Evolutionary conservation across 257 asterid species (phyloP), one percentile per base, ranked within the genome.

Genomic region (Catharanthus roseus): DNA sequence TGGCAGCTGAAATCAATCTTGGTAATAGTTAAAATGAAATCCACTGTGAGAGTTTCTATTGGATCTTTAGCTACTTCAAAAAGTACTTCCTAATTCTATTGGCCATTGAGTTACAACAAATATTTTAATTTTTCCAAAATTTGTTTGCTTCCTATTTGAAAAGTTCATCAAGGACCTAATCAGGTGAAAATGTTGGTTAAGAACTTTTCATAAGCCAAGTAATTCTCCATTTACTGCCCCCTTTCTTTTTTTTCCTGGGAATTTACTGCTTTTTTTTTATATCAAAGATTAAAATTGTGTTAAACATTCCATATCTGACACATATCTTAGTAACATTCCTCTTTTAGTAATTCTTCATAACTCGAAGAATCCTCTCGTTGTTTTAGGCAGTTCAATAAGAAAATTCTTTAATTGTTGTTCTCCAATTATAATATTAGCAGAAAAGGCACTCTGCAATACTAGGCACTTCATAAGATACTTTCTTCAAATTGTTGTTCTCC

Each of bases 221-320:
- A 65, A 6, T 39, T 66, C 13, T 28, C 12, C 9, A 29, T 5
- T 53, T 58, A 13, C 36, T 57, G 39, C 6, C 19, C n/a, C n/a
- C n/a, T n/a, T n/a, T n/a, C n/a, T n/a, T n/a, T n/a, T n/a, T n/a
- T n/a, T n/a, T n/a, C n/a, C n/a, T n/a, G n/a, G n/a, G n/a, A n/a
- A n/a, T n/a, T n/a, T n/a, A n/a, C n/a, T n/a, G n/a, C n/a, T n/a
- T 26, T 19, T 24, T 24, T 24, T 34, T 65, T 26, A 67, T 11
- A 12, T 45, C 71, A 67, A 34, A n/a, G 26, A 72, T 23, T n/a
- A 49, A 64, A 51, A n/a, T 19, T 44, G 44, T 72, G 70, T 63
- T 10, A 19, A 50, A 12, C 49, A 10, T 64, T 63, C 44, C 68
- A 72, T 26, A 34, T 36, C 38, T 36, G 13, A 24, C n/a, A 62